phyloP scores from a whole-genome alignment of 768 basidiomycete species.

The Asterophora lycoperdoides region DNA sequence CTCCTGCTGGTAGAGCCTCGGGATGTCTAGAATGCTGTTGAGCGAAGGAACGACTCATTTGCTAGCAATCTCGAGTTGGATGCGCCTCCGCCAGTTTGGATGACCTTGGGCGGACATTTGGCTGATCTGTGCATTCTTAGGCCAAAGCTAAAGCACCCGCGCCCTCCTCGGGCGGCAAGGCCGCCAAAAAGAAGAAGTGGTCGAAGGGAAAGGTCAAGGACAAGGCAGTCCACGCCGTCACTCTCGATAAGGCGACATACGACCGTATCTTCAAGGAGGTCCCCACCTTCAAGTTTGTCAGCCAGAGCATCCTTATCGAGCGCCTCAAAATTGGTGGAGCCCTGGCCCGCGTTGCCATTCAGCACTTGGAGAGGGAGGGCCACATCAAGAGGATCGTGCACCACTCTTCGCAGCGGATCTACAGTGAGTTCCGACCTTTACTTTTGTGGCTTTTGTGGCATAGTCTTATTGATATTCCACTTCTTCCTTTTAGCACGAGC shows the following conservation, averaged over 20 bases:
- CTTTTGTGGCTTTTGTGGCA: no score
- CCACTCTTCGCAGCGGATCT: slow-evolving; percentile 90
- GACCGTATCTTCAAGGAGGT: slow-evolving; percentile 97
- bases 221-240: slow-evolving; percentile 96
- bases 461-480: background rate
- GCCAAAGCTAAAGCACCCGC: slow-evolving; percentile 80
- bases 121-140: slow-evolving; percentile 30
- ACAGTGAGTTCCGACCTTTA: slow-evolving; percentile 85
- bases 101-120: slow-evolving; percentile 21
- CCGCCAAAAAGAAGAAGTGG: slow-evolving; percentile 99
- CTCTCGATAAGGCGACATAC: slow-evolving; percentile 88
- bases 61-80: slow-evolving; percentile 29
- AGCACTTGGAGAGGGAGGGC: slow-evolving; percentile 89
- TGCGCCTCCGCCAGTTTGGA: slow-evolving; percentile 31
- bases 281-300: slow-evolving; percentile 98
- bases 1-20: slow-evolving; percentile 1
- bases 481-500: slow-evolving; percentile 37
- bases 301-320: slow-evolving; percentile 96
- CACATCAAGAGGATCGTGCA: slow-evolving; percentile 96
- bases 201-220: slow-evolving; percentile 99
- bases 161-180: slow-evolving; percentile 71
- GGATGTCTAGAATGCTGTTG: background rate
- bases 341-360: slow-evolving; percentile 87
- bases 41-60: slow-evolving; percentile 2
- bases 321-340: slow-evolving; percentile 96